Conservation (phyloP, 495 filamentous ascomycete genomes). For the Cudoniella acicularis region DNA sequence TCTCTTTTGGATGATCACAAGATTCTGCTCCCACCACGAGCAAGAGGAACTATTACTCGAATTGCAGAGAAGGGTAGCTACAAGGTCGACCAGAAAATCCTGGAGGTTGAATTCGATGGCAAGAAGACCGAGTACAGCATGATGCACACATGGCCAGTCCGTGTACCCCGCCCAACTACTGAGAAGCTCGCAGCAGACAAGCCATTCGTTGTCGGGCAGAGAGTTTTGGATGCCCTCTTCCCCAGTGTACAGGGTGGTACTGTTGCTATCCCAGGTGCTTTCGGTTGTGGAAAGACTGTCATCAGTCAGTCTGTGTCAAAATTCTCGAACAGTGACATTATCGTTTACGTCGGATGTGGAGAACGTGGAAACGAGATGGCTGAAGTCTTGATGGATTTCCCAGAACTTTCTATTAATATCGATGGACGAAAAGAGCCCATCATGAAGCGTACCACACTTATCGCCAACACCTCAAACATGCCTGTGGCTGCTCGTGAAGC, state of each 20-base stretch:
- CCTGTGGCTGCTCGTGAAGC: constrained; percentile 97
- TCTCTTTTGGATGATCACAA: constrained; percentile 92
- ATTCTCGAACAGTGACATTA: constrained; percentile 99
- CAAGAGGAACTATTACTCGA: constrained; percentile 83
- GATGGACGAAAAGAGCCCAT: constrained; percentile 94
- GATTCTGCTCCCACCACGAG: constrained; percentile 89
- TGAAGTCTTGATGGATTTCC: constrained; percentile 99
- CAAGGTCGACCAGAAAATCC: constrained; percentile 88
- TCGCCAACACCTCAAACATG: constrained; percentile 99
- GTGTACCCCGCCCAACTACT: constrained; percentile 83
- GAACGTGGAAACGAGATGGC: constrained; percentile 99
- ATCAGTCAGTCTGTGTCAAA: constrained; percentile 98
- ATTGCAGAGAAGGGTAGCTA: constrained; percentile 88
- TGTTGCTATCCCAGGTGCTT: constrained; percentile 96
- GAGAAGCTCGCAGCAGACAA: constrained; percentile 85
- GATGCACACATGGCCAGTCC: constrained; percentile 99
- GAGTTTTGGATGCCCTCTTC: constrained; percentile 96
- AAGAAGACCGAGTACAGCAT: constrained; percentile 88
- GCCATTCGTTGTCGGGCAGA: constrained; percentile 93
- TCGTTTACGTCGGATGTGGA: constrained; percentile 97
- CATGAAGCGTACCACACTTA: constrained; percentile 99
- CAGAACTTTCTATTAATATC: constrained; percentile 87
- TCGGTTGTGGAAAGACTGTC: constrained; percentile 99
- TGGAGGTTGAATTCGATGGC: constrained; percentile 96
- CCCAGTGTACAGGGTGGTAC: constrained; percentile 96